Evolutionary conservation across 495 filamentous ascomycete species (phyloP), one percentile per base, ranked within the genome.

Genomic region (Penicillium bialowiezense): DNA sequence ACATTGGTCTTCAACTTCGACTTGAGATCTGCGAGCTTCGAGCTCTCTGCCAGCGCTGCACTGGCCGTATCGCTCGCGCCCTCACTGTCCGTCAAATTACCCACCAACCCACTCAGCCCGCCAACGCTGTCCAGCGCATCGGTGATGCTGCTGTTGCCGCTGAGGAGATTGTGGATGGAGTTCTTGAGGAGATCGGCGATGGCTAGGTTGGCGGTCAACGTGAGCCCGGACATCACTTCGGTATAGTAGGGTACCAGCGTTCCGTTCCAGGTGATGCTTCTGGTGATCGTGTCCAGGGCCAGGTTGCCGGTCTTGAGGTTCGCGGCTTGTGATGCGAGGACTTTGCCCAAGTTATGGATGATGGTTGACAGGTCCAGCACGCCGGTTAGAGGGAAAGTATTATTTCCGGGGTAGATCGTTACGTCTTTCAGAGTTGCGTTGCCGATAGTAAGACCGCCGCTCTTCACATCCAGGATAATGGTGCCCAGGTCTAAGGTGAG

Each of bases 351-450:
- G 38, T 74, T 60, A 0, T 49, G 26, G 49, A 72, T n/a, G 9
- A 72, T 54, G 7, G 40, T 59, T 15, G 37, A 24, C 7, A 74
- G 44, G 51, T 72, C 68, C n/a, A 73, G 43, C 32, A 56, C 47
- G 19, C 60, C 67, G 37, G 64, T 74, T 49, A 87, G 72, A 7
- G 71, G 64, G 48, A 74, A 67, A 23, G 67, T 64, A 67, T 86
- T 85, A 54, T 73, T 69, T 32, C 86, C 86, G 3, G 85, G 84
- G 6, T 51, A 54, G 43, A 88, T 73, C 8, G 71, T 63, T 6
- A 89, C 62, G 62, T 85, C 73, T 60, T 75, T 63, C 37, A 89
- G 58, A 4, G 44, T 47, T 20, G 21, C 44, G 9, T 47, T 47
- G 17, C 44, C 44, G 17, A 47, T 36, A 14, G 35, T 32, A 7